Conservation (phyloP, 164 flowering plant species). For the Pachysandra terminalis region DNA sequence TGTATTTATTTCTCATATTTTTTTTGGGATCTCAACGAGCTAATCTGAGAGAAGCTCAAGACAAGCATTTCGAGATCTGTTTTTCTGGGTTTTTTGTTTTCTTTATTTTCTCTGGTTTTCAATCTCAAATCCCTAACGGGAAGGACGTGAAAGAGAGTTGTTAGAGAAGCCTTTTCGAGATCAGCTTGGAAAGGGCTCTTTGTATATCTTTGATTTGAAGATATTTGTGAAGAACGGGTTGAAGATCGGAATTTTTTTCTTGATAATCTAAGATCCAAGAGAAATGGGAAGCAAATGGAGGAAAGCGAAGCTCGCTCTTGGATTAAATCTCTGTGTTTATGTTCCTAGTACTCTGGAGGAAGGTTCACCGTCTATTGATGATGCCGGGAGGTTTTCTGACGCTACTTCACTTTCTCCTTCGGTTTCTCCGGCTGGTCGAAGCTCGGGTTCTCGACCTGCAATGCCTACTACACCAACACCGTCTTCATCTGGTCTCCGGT, state of each 20-base stretch:
- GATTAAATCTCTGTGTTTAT: conserved; percentile 36
- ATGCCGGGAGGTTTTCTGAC: conserved; percentile 37
- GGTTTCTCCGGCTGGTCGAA: conserved; percentile 15
- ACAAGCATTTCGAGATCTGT: neutral
- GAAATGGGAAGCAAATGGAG: conserved; percentile 60
- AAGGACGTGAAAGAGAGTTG: neutral
- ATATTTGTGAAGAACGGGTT: neutral
- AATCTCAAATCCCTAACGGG: neutral
- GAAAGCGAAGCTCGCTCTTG: conserved; percentile 48
- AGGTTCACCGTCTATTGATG: conserved; percentile 13
- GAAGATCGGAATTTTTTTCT: neutral
- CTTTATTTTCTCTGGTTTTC: neutral
- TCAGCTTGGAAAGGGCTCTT: neutral
- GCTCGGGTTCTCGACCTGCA: conserved; percentile 17
- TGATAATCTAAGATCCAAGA: neutral
- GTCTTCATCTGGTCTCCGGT: conserved; percentile 23
- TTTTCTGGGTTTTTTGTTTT: neutral
- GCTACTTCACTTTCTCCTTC: conserved; percentile 33
- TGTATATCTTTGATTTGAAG: conserved; percentile 1
- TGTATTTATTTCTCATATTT: neutral
- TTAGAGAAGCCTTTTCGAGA: neutral
- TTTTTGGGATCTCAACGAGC: neutral
- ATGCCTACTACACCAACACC: conserved; percentile 16
- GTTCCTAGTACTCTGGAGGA: conserved; percentile 35
- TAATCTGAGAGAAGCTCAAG: neutral